phyloP scores from a whole-genome alignment of 116 monocot species.

The Dioscorea cayenensis region DNA sequence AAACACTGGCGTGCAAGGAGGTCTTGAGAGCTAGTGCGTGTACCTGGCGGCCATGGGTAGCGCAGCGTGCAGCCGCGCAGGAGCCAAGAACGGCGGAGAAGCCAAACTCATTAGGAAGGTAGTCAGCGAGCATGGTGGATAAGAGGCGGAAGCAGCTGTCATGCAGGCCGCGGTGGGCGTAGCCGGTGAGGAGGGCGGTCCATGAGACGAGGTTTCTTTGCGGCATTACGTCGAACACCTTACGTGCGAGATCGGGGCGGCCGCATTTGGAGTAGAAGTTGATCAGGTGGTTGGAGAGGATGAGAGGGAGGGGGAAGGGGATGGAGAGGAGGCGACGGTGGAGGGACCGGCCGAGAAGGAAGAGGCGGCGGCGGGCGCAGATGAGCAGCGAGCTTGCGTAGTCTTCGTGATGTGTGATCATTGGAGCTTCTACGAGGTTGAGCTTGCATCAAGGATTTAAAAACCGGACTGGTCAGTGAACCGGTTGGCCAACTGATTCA shows the following conservation, averaged over 20 bases:
- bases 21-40: slow-evolving; percentile 24
- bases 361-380: neutral
- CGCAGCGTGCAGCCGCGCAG: neutral
- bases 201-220: slow-evolving; percentile 17
- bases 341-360: neutral
- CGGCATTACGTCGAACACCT: slow-evolving; percentile 27
- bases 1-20: slow-evolving; percentile 5
- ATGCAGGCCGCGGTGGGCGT: slow-evolving; percentile 11
- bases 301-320: neutral
- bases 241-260: slow-evolving; percentile 8
- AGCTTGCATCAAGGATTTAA: too few species aligned
- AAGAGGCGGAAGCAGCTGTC: slow-evolving; percentile 15
- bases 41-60: slow-evolving; percentile 12
- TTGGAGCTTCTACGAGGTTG: too few species aligned
- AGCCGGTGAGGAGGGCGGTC: slow-evolving; percentile 25
- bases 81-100: slow-evolving; percentile 14
- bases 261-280: slow-evolving; percentile 14
- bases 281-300: slow-evolving; percentile 6
- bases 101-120: slow-evolving; percentile 26
- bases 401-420: neutral
- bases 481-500: too few species aligned
- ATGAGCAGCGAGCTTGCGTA: neutral
- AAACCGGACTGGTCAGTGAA: too few species aligned
- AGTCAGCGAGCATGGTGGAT: slow-evolving; percentile 12
- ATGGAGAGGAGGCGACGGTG: neutral